Evolutionary conservation across 2,329 filamentous ascomycete species (phyloP).

Genomic region (Diaporthe nobilis): DNA sequence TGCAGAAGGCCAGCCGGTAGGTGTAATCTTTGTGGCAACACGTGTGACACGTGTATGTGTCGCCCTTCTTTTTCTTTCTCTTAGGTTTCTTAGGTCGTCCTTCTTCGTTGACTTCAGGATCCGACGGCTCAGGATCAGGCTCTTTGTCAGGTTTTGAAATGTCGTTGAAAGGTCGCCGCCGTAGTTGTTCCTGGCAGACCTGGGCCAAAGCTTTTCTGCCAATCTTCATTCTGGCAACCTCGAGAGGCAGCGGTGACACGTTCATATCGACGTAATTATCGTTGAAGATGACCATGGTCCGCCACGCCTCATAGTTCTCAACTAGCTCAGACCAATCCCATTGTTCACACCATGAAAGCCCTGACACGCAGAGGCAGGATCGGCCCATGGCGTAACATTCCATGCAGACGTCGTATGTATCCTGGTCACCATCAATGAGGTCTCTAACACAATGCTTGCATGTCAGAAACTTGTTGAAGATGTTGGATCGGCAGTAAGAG

Average conservation of each 20-base stretch:
- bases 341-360: constrained; percentile 92
- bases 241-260: constrained; percentile 77
- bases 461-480: constrained; percentile 96
- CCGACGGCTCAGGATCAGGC: constrained; percentile 60
- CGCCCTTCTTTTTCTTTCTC: constrained; percentile 67
- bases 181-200: constrained; percentile 92
- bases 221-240: constrained; percentile 75
- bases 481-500: constrained; percentile 94
- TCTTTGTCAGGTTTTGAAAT: constrained; percentile 74
- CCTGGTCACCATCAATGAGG: constrained; percentile 76
- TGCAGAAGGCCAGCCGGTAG: constrained; percentile 89
- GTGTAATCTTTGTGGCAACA: constrained; percentile 84
- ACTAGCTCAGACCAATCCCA: constrained; percentile 87
- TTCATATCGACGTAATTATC: constrained; percentile 77
- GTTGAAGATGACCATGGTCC: constrained; percentile 81
- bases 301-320: constrained; percentile 86
- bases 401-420: constrained; percentile 97
- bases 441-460: constrained; percentile 85
- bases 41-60: constrained; percentile 80
- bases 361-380: constrained; percentile 90
- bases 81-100: constrained; percentile 72
- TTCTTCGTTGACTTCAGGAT: constrained; percentile 75
- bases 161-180: constrained; percentile 84
- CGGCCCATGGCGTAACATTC: constrained; percentile 98
- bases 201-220: constrained; percentile 88